Base-by-base conservation (phyloP, 257 asterid genomes). In the Knoxia roxburghii region DNA sequence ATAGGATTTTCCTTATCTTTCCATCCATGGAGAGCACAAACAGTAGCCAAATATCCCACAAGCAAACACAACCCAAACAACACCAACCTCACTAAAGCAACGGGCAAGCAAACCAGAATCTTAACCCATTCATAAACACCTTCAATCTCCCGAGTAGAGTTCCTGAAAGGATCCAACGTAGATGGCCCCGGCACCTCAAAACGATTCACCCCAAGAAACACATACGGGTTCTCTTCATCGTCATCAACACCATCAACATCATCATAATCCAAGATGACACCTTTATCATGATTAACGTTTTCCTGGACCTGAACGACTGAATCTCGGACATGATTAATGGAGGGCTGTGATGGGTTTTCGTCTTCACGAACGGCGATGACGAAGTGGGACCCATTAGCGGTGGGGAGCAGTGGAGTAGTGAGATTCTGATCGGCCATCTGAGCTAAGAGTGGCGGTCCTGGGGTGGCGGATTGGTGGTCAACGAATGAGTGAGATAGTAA, bases 91-190 rank as follows among this genome's bases (percentile, higher is more conserved):
- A 80, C 61, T 4, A 78, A 72, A 41, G 86, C 97, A 64, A 94
- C 35, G 2, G 98, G 99, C 78, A 89, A 67, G 74, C 90, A 84
- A 62, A 90, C 65, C 73, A 87, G 26, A 76, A 87, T 85, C 95
- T 94, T 94, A 52, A 85, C 33, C 91, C 96, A 90, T 85, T 94
- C 99, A 73, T 94, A 94, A 2, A 90, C 52, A 65, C 99, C 99
- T 72, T 84, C 93, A 70, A 94, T 58, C 4, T 33, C 20, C 21
- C 80, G 85, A 61, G 98, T 90, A 54, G 79, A 71, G 73, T 94
- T 90, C 33, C 83, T 80, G 54, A 88, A 94, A 53, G 99, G 98
- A 66, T 94, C 96, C 68, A 94, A 68, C 30, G 93, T 85, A 66
- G 81, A 67, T 72, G 96, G 73, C 63, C 75, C 82, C 51, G 93